Evolutionary conservation across 2,329 filamentous ascomycete genomes (phyloP).

Genomic region (Trichoderma endophyticum): DNA sequence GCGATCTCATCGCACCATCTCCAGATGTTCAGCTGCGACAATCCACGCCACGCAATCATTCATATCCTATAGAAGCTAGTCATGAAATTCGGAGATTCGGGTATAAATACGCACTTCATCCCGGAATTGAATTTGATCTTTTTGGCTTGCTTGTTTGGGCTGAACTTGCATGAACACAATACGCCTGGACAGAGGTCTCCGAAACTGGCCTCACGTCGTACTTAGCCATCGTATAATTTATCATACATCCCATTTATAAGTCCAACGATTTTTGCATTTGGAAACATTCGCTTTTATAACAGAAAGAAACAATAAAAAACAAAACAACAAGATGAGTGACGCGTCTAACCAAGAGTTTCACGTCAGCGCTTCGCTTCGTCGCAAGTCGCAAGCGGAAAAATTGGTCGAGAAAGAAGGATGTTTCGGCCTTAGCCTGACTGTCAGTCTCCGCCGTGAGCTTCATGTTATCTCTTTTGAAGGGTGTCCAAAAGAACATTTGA

Average conservation of each 20-base stretch:
- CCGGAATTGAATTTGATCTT: not conserved
- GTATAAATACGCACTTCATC: not conserved
- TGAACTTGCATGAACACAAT: not conserved
- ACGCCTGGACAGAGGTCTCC: not conserved
- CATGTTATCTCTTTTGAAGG: not conserved
- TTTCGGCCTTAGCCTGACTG: constrained; percentile 7
- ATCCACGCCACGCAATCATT: not conserved
- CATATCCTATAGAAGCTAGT: not conserved
- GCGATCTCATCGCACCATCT: not conserved
- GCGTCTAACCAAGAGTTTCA: not conserved
- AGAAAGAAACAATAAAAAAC: too few species aligned
- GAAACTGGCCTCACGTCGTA: not conserved
- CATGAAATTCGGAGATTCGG: not conserved
- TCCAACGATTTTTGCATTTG: not conserved
- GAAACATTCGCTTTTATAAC: not conserved
- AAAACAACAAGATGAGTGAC: not conserved
- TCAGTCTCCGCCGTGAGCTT: not conserved
- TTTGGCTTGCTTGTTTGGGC: not conserved
- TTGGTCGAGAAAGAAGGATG: constrained; percentile 1
- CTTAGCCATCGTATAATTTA: not conserved
- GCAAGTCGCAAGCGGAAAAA: not conserved
- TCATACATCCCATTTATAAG: not conserved
- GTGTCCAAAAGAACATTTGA: too few species aligned
- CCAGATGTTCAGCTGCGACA: not conserved
- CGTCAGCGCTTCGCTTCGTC: not conserved